These are phyloP conservation scores for Piper betle DNA, from an alignment of 164 flowering plant species.

Conservation along the genomic window DNA sequence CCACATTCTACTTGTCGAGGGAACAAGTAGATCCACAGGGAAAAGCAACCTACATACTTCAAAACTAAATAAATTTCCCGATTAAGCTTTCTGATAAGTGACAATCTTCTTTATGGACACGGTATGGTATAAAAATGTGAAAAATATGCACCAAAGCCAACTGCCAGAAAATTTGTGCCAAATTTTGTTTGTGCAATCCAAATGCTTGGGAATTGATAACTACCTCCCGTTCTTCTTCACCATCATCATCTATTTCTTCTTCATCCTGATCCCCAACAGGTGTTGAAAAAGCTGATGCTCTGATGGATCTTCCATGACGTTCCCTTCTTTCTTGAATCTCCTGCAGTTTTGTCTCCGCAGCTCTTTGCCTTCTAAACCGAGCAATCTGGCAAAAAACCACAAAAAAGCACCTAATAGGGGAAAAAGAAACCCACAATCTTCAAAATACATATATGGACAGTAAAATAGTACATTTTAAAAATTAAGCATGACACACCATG, in stretches of 20 bases:
- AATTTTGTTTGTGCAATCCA: neutral
- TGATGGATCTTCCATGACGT: slow-evolving; percentile 76
- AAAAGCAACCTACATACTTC: too few relatives aligned
- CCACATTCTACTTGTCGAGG: too few relatives aligned
- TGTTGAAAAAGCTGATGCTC: slow-evolving; percentile 74
- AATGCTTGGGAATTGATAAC: slow-evolving; percentile 6
- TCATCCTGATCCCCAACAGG: slow-evolving; percentile 85
- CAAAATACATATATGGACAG: too few relatives aligned
- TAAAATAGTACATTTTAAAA: neutral
- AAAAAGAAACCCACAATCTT: neutral
- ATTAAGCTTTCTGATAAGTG: too few relatives aligned
- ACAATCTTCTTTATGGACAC: too few relatives aligned
- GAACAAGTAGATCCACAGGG: too few relatives aligned
- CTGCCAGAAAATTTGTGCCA: neutral
- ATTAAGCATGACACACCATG: neutral
- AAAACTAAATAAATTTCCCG: too few relatives aligned
- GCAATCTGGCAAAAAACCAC: slow-evolving; percentile 41
- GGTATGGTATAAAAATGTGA: too few relatives aligned
- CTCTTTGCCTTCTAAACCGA: slow-evolving; percentile 74
- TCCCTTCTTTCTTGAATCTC: slow-evolving; percentile 87
- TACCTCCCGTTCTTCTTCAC: slow-evolving; percentile 98
- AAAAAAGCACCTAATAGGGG: too few relatives aligned
- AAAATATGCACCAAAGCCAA: neutral
- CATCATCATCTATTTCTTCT: slow-evolving; percentile 73
- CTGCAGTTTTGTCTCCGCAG: slow-evolving; percentile 71